Percentiles rank a stretch among this genome's conserved stretches.
Evolutionary conservation across 139 green algal genomes (phyloP).

Genomic region (Ostreobium quekettii): DNA sequence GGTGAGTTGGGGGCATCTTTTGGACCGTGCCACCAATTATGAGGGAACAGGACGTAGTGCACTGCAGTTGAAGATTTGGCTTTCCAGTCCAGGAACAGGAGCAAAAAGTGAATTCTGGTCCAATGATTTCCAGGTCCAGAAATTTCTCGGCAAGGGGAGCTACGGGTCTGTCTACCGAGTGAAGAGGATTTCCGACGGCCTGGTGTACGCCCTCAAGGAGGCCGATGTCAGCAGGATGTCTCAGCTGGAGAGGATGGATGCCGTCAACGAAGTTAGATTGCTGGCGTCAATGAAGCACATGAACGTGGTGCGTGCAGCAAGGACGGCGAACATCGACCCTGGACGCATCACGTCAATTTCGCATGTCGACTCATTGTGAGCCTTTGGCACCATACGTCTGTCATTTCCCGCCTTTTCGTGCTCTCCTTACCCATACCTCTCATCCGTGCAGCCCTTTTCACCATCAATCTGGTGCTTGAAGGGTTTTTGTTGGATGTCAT

Average conservation of each 20-base stretch:
- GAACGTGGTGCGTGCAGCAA: slow-evolving; percentile 43
- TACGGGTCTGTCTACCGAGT: slow-evolving; percentile 70
- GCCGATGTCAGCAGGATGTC: slow-evolving; percentile 60
- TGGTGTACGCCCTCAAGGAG: slow-evolving; percentile 68
- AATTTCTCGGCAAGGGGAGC: slow-evolving; percentile 62
- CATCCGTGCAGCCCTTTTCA: too few relatives aligned
- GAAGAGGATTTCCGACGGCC: slow-evolving; percentile 45
- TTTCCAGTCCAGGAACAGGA: too few relatives aligned
- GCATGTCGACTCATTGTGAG: too few relatives aligned
- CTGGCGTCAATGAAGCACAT: slow-evolving; percentile 54
- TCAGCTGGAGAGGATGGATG: slow-evolving; percentile 48
- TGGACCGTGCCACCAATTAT: neutral
- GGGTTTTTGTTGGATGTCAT: too few relatives aligned
- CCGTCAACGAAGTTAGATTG: slow-evolving; percentile 68
- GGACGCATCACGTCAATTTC: too few relatives aligned
- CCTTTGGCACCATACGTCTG: too few relatives aligned
- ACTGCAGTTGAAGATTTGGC: neutral
- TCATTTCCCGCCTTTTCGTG: too few relatives aligned
- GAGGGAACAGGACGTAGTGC: neutral
- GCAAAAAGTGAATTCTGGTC: too few relatives aligned
- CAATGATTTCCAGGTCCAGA: slow-evolving; percentile 60
- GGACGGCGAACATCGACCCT: too few relatives aligned
- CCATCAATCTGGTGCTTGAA: too few relatives aligned
- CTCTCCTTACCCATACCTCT: too few relatives aligned
- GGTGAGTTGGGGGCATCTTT: neutral